Evolutionary conservation across 2,329 filamentous ascomycete species (phyloP).

Genomic region (Dothistroma septosporum): DNA sequence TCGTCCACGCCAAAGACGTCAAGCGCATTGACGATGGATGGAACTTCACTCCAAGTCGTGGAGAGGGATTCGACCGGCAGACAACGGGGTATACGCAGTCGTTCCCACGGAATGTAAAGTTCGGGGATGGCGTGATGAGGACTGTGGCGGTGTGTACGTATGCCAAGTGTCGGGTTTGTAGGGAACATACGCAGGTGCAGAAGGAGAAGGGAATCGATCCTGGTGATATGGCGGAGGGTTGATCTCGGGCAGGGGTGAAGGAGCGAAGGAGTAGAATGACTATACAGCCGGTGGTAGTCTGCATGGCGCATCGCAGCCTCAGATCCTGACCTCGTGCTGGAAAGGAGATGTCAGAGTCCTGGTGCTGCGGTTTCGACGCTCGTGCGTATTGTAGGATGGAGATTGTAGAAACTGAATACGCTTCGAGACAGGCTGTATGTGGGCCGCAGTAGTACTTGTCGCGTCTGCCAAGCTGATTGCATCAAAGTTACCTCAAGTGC

Average conservation of each 20-base stretch:
- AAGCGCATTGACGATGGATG: background rate
- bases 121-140: background rate
- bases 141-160: slow-evolving; percentile 4
- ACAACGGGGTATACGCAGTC: background rate
- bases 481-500: too few relatives aligned
- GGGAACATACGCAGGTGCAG: background rate
- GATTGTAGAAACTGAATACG: too few relatives aligned
- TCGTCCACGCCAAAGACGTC: slow-evolving; percentile 3
- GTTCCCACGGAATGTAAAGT: slow-evolving; percentile 4
- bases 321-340: background rate
- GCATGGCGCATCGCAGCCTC: background rate
- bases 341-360: too few relatives aligned
- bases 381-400: too few relatives aligned
- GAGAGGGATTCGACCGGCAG: background rate
- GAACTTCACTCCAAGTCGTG: background rate
- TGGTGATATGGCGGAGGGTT: background rate
- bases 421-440: too few relatives aligned
- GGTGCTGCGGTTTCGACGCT: too few relatives aligned
- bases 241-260: background rate
- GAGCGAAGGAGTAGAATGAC: background rate
- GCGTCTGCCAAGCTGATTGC: too few relatives aligned
- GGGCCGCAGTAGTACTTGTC: too few relatives aligned
- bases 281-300: background rate
- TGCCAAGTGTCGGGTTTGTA: slow-evolving; percentile 1
- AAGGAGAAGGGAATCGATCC: background rate